Evolutionary conservation across 2,329 filamentous ascomycete genomes (phyloP), one percentile per base, ranked within the genome.

Genomic region (Monilinia fructigena): DNA sequence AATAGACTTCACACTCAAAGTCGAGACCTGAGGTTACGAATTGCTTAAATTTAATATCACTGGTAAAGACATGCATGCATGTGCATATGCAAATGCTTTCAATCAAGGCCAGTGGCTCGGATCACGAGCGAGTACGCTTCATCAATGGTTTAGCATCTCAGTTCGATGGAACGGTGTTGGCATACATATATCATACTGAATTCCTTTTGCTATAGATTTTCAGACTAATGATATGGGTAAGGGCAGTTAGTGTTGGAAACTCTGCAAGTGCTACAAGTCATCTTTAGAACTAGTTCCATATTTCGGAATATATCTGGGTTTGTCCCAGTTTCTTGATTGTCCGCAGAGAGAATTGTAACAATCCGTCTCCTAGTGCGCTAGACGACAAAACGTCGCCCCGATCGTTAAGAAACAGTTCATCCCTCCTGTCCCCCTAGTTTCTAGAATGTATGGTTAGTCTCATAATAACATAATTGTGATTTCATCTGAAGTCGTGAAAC

Each of bases 401-500:
- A 48, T 20, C 26, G 26, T 38, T 20, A 38, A 38, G 26, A 26
- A 23, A 0, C 23, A 50, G 14, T 38, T 38, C 16, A 50, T 26
- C 45, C n/a, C 16, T 2, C 20, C 58, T 7, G 12, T 23, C 45
- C 14, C 45, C 58, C 35, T 28, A 11, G 47, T 8, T 35, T 35
- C 26, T 35, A 59, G 42, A 2, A 59, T 23, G 11, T 59, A 3
- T 7, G 7, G 23, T 23, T 10, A 31, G 26, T 28, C 45, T 28
- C 35, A 28, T 54, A 35, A 11, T 23, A 35, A 48, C 23, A 48
- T 59, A 42, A n/a, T 7, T 31, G 42, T 50, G 45, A 38, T 50
- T 18, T 60, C 20, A 60, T 35, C 45, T 50, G 14, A 23, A 38
- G 58, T 50, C n/a, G 45, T 60, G 58, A 50, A 38, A 60, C 45